Base-by-base conservation (phyloP, 1,284 basidiomycete species). In the Veloboletus limbatus region DNA sequence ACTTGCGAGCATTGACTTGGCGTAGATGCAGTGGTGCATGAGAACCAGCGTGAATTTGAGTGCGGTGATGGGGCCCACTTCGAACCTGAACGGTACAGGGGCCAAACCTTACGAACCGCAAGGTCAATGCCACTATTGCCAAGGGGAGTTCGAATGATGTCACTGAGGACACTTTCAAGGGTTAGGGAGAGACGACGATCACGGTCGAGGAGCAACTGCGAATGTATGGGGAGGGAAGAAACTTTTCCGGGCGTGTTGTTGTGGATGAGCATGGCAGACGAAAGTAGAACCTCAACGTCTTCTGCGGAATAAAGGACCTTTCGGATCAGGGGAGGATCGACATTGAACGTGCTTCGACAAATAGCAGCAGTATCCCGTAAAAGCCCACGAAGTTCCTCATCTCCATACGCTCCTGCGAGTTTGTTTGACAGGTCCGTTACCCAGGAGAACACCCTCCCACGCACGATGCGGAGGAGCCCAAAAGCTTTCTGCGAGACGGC, bases 261-360 rank as follows among this genome's bases (percentile, higher is more conserved):
- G 25, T 66, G 57, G 2, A 73, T 48, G 0, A 59, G 31, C 10
- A 74, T 62, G 0, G 66, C 55, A 36, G 66, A 76, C 22, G 69
- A 56, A 3, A 75, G 44, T 0, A 72, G 54, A 3, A 63, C 52
- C 2, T 58, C 39, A 7, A 70, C 33, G 36, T 72, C 68, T 14
- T 49, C 50, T 0, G 46, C 25, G 10, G 56, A 58, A 14, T 22
- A 18, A 6, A 71, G 48, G 0, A 70, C 50, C 3, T 17, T 18
- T 8, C 10, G 5, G 0, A 62, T 26, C 43, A 62, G 48, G 2
- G 45, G 26, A 4, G 45, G 18, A 36, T 65, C 67, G 5, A 72
- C 68, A 48, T 71, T 66, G 39, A 63, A 77, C 1, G 74, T 76
- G 3, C 60, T 57, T 11, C 68, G 61, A 53, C 75, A 77, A 7